These are phyloP conservation scores for Pseudomonodictys pantanalensis DNA, from an alignment of 495 filamentous ascomycete genomes.

Conservation along the genomic window DNA sequence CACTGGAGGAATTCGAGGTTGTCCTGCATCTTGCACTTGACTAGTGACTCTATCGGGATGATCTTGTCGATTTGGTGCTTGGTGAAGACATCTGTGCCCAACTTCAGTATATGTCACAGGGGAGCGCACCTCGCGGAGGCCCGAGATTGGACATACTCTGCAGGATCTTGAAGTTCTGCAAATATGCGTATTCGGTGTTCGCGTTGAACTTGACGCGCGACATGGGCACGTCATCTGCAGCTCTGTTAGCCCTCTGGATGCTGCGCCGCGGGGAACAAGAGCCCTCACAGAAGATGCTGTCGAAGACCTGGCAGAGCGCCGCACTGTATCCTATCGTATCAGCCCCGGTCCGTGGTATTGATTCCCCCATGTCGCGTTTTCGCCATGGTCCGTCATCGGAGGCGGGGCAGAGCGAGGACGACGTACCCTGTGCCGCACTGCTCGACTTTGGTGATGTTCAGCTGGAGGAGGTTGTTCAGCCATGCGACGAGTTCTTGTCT, in stretches of 20 bases:
- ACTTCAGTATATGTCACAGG: slow-evolving; percentile 1
- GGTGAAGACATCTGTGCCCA: slow-evolving; percentile 67
- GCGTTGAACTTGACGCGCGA: slow-evolving; percentile 96
- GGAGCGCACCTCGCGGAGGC: not conserved
- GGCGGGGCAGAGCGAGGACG: slow-evolving; percentile 34
- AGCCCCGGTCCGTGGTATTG: too few species aligned
- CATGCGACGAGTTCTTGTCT: slow-evolving; percentile 97
- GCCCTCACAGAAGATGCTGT: slow-evolving; percentile 91
- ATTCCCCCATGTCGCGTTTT: too few species aligned
- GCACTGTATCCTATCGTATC: slow-evolving; percentile 58
- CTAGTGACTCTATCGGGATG: slow-evolving; percentile 80
- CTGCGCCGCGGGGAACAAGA: not conserved
- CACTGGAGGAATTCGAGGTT: slow-evolving; percentile 99
- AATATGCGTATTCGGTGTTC: slow-evolving; percentile 93
- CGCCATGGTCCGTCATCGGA: not conserved
- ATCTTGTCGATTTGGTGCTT: slow-evolving; percentile 81
- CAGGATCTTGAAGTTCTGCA: slow-evolving; percentile 95
- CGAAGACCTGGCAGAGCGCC: slow-evolving; percentile 93
- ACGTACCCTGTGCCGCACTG: slow-evolving; percentile 96
- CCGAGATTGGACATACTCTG: slow-evolving; percentile 64
- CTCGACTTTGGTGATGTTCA: slow-evolving; percentile 97
- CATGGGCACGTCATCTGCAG: slow-evolving; percentile 86
- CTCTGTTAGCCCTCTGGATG: slow-evolving; percentile 7
- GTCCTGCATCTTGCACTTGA: slow-evolving; percentile 99
- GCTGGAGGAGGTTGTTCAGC: slow-evolving; percentile 94